Conservation (phyloP, 805 yeast species). For the Candida sithepensis region DNA sequence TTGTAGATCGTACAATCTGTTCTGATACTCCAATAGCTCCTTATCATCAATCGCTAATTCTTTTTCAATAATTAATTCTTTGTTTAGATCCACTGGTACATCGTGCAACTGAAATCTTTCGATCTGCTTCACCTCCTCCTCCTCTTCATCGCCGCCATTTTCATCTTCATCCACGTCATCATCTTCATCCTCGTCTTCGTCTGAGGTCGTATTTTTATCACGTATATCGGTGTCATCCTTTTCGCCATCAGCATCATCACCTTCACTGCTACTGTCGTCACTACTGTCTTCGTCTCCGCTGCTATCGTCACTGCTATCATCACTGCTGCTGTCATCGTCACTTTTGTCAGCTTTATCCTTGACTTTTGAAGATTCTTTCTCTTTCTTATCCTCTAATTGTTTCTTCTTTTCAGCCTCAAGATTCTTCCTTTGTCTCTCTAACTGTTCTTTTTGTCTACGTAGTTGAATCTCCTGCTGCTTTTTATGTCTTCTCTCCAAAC, state of each 20-base stretch:
- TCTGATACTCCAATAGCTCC: conserved; percentile 34
- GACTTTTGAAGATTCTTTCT: background rate
- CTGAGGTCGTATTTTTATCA: background rate
- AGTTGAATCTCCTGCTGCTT: conserved; percentile 17
- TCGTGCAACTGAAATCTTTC: conserved; percentile 17
- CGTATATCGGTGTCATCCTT: background rate
- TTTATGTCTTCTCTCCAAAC: conserved; percentile 20
- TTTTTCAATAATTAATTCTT: conserved; percentile 29
- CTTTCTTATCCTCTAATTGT: conserved; percentile 4
- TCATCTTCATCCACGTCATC: conserved; percentile 4
- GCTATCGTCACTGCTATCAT: conserved; percentile 8
- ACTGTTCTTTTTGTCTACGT: conserved; percentile 12
- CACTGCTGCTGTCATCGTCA: conserved; percentile 9
- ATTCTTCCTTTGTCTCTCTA: conserved; percentile 11
- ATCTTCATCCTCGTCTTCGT: conserved; percentile 5
- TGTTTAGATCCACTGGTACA: conserved; percentile 16
- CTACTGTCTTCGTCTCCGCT: conserved; percentile 1
- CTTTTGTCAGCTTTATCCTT: conserved; percentile 6
- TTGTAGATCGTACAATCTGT: conserved; percentile 22
- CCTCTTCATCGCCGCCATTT: conserved; percentile 5
- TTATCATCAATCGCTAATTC: conserved; percentile 34
- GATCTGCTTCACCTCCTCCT: conserved; percentile 10
- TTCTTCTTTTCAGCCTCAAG: conserved; percentile 4
- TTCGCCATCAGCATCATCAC: conserved; percentile 1
- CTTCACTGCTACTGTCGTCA: conserved; percentile 8